phyloP scores from a whole-genome alignment of 2,329 filamentous ascomycete species.

The Ceratocystis variospora region DNA sequence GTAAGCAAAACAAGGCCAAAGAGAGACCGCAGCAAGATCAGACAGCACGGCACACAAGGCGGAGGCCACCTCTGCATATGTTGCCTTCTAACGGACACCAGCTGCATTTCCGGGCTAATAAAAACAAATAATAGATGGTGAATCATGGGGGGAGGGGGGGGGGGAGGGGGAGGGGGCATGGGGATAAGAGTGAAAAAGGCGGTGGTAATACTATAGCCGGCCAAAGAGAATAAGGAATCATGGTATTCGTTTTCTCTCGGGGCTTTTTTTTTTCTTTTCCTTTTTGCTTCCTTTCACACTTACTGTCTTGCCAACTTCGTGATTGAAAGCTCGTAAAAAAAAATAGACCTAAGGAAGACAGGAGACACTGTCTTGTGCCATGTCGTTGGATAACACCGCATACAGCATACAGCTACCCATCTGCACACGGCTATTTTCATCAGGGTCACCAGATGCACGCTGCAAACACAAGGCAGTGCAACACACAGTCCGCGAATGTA shows the following conservation, averaged over 20 bases:
- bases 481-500: background rate
- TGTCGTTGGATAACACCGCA: background rate
- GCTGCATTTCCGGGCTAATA: background rate
- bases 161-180: background rate
- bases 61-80: background rate
- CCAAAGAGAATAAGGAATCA: background rate
- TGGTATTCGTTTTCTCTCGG: background rate
- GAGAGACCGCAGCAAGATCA: background rate
- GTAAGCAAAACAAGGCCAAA: background rate
- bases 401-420: background rate
- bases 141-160: background rate
- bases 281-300: background rate
- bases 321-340: background rate
- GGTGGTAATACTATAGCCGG: background rate
- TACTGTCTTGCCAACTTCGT: background rate
- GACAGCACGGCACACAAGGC: background rate
- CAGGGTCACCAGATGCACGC: background rate
- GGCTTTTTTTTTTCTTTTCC: background rate
- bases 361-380: background rate
- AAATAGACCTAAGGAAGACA: background rate
- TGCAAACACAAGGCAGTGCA: background rate
- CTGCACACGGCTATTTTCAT: background rate
- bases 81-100: background rate
- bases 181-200: background rate
- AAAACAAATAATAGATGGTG: background rate